Evolutionary conservation across 306 rosid genomes (phyloP).

Genomic region (Astragalus glycyphyllos): DNA sequence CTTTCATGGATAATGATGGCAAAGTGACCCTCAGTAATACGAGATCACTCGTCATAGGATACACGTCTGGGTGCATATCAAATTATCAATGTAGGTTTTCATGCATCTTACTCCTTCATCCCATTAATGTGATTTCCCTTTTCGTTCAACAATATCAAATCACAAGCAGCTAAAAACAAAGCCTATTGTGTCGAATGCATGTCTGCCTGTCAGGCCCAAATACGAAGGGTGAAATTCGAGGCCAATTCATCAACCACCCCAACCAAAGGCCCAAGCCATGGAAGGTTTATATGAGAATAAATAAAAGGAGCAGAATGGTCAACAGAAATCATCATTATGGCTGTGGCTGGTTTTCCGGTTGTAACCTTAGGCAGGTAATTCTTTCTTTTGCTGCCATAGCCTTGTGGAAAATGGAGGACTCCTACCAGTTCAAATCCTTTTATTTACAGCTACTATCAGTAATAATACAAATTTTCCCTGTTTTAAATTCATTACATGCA

Average conservation of each 20-base stretch:
- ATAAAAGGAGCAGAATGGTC: neutral
- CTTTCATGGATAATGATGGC: constrained; percentile 9
- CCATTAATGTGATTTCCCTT: neutral
- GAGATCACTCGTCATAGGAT: constrained; percentile 11
- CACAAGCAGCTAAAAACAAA: constrained; percentile 12
- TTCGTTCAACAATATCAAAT: constrained; percentile 6
- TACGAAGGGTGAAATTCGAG: constrained; percentile 12
- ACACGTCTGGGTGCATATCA: neutral
- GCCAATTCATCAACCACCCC: constrained; percentile 2
- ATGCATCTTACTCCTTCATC: constrained; percentile 11
- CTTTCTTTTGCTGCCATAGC: neutral
- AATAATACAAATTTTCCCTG: neutral
- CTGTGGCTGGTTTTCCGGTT: neutral
- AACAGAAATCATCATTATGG: neutral
- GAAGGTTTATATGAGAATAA: constrained; percentile 13
- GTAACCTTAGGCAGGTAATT: constrained; percentile 5
- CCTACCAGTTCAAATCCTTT: neutral
- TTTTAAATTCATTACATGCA: neutral
- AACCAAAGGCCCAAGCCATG: neutral
- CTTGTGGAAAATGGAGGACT: neutral
- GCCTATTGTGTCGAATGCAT: neutral
- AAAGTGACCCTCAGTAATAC: constrained; percentile 5
- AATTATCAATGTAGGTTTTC: neutral
- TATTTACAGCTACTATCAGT: neutral
- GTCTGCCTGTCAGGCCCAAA: neutral